Base-by-base conservation (phyloP, 2,329 filamentous ascomycete species). In the Aureobasidium sp. region DNA sequence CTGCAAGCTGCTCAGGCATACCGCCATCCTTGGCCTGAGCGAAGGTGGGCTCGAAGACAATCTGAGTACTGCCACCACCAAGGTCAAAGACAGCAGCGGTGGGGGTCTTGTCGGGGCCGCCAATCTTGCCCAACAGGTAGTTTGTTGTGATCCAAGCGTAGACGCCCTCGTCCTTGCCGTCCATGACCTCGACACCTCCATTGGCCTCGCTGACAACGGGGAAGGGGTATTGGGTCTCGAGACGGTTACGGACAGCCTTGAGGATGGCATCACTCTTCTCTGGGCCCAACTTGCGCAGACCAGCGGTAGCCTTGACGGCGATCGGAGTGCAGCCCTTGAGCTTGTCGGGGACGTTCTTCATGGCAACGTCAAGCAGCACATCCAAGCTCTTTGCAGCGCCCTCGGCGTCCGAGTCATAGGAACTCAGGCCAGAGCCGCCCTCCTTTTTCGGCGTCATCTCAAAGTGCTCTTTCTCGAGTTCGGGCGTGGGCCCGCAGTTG, bases 101-200 rank as follows among this genome's bases (percentile, higher is more conserved):
- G 56, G 91, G 89, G 66, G 85, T 91, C 74, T 92, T 86, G 73
- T 97, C 93, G 1, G 91, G 90, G 12, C 90, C 89, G 64, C 94
- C 94, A 75, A 99, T 97, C 79, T 97, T 97, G 71, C 93, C 93
- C 27, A 99, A 85, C 44, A 99, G 87, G 77, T 99, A 99, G 82
- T 99, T 99, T 67, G 91, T 94, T 7, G 94, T 99, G 74, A 99
- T 96, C 94, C 94, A 99, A 59, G 94, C 95, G 73, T 96, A 99
- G 34, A 99, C 93, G 73, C 94, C 94, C 78, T 99, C 94, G 71
- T 97, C 90, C 56, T 90, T 91, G 65, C 94, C 94, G 70, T 96
- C 92, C 94, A 99, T 99, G 74, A 99, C 95, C 66, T 91, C 85
- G 31, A 99, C 91, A 62, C 95, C 94, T 61, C 89, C 86, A 68